These are phyloP conservation scores for Thinopyrum elongatum DNA, from an alignment of 176 grass and related monocot genomes.

Conservation along the genomic window DNA sequence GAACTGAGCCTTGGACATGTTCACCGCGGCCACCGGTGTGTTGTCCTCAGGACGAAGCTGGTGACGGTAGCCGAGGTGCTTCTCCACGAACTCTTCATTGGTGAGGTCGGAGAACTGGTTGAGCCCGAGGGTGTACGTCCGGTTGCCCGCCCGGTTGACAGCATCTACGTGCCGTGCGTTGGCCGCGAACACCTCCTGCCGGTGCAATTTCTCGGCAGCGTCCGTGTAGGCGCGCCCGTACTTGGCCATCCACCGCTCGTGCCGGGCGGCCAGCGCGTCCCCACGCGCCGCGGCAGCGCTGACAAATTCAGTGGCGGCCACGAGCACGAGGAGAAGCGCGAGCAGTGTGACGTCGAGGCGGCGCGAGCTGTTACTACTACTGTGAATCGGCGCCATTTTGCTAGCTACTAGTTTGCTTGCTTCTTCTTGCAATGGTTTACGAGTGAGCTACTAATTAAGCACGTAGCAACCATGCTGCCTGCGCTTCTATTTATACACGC, in stretches of 20 bases:
- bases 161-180: conserved; percentile 35
- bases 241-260: conserved; percentile 46
- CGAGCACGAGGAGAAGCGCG: not conserved
- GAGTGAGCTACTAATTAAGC: not conserved
- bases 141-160: conserved; percentile 34
- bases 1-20: not conserved
- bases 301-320: not conserved
- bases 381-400: conserved; percentile 21
- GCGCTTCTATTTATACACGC: not conserved
- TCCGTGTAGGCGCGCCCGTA: conserved; percentile 34
- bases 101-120: conserved; percentile 42
- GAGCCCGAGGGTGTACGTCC: conserved; percentile 31
- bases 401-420: not conserved
- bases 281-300: not conserved
- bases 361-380: too few relatives aligned
- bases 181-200: conserved; percentile 34
- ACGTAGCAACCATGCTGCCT: not conserved
- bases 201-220: conserved; percentile 22
- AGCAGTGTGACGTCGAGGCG: not conserved
- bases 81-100: conserved; percentile 30
- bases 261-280: not conserved
- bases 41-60: not conserved
- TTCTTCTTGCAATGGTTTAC: not conserved
- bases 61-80: not conserved
- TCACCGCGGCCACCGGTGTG: not conserved